Conservation (phyloP, 768 basidiomycete species). For the Lactifluus pinguis region DNA sequence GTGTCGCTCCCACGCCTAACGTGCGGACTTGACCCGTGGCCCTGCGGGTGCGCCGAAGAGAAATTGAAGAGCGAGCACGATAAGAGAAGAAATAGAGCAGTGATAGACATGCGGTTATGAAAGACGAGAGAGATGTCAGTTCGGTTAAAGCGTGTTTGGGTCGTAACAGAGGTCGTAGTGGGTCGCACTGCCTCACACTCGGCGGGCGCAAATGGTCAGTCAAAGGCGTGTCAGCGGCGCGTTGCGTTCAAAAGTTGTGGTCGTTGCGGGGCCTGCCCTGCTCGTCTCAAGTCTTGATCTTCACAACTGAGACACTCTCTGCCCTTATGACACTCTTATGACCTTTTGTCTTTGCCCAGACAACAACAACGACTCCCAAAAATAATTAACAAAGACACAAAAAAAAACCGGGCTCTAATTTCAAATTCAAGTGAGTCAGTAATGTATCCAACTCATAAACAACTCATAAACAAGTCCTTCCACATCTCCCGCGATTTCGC, state of each 20-base stretch:
- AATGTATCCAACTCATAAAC: too few relatives aligned
- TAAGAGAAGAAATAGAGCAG: constrained; percentile 25
- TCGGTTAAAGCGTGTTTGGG: background rate
- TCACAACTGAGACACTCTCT: too few relatives aligned
- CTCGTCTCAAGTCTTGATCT: background rate
- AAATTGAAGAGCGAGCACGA: constrained; percentile 24
- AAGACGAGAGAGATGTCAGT: background rate
- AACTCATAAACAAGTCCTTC: too few relatives aligned
- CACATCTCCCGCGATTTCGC: too few relatives aligned
- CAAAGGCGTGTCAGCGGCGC: too few relatives aligned
- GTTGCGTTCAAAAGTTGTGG: too few relatives aligned
- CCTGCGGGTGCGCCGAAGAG: constrained; percentile 6
- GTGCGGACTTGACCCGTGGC: constrained; percentile 20
- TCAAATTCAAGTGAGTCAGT: too few relatives aligned
- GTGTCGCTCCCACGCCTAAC: constrained; percentile 24
- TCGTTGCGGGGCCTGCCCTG: background rate
- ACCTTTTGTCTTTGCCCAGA: too few relatives aligned
- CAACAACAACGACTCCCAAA: too few relatives aligned
- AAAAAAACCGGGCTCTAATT: too few relatives aligned
- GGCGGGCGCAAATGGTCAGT: background rate
- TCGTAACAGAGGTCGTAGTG: background rate
- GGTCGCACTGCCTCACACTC: background rate
- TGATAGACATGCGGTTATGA: constrained; percentile 22
- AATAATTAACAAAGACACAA: too few relatives aligned
- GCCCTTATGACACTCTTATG: too few relatives aligned